Evolutionary conservation across 192 early-diverging fungal species (phyloP), one percentile per base, ranked within the genome.

Genomic region (Coemansia furcata): DNA sequence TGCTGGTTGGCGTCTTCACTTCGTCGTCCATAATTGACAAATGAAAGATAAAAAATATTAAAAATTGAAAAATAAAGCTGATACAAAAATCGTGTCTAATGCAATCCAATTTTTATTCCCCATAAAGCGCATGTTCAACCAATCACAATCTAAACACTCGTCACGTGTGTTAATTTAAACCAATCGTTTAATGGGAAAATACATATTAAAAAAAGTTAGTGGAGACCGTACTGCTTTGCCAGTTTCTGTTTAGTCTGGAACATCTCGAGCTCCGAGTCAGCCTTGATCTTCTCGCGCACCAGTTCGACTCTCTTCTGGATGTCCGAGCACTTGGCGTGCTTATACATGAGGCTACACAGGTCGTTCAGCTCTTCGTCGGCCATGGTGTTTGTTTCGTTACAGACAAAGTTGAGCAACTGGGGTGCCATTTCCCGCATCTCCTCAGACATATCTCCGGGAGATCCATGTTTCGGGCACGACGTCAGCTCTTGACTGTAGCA

Each of bases 281-380:
- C 36, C 74, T 71, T 77, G 5, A 82, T 66, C 59, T 66, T 69
- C 15, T 66, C 62, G n/a, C 74, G 69, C 8, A 60, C 74, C 65
- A 70, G 63, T 62, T 77, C 70, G n/a, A 82, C 75, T 9, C 80
- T 67, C 58, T 60, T 40, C 71, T 82, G 80, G 2, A 82, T 68
- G 49, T 82, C 80, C n/a, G 74, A 60, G 65, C 80, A 82, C 62
- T 77, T 82, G 35, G 80, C 80, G 33, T 82, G 74, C 68, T 82
- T 82, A 47, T 71, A 82, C 80, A 82, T 82, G 38, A 82, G 68
- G 32, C 63, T 63, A 58, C 80, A 82, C 65, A 82, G 50, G 49
- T 82, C 80, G 38, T 82, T 70, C 30, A 82, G 80, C 61, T 82
- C 80, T 17, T 73, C 74, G 47, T 82, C 75, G 1, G 74, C 75